Base-by-base conservation (phyloP, 1,139 yeast genomes). In the Yamadazyma friedrichii region DNA sequence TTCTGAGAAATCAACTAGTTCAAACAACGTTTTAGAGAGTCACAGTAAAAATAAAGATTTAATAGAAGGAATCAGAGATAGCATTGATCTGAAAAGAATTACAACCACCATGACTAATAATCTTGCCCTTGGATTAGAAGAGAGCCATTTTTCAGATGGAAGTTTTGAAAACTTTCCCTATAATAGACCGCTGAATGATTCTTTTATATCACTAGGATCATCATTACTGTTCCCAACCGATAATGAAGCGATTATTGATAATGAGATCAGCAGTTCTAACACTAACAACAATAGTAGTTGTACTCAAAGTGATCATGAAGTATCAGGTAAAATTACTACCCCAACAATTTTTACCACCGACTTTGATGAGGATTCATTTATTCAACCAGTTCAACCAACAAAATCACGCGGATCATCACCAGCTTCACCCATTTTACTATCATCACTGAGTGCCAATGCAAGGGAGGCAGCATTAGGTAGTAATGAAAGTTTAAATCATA, bases 1-100 rank as follows among this genome's bases (percentile, higher is more conserved):
- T 13, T 55, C 55, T 38, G 54, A 61, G 2, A 62, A 58, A 42
- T 35, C 57, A 3, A 49, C 49, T 13, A 41, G 52, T 12, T 36
- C 36, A 3, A 36, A 40, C 20, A 20, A 27, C 8, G 9, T 16
- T 10, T 15, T n/a, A 4, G 10, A 10, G 3, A 9, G 30, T 6
- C 2, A n/a, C 13, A 4, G 2, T 13, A 43, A 30, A 10, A 52
- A 46, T 24, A 16, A 43, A 8, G 26, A 49, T 4, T 41, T 49
- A 20, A 46, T 64, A 15, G 51, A 49, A 35, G 64, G 54, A 31
- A 55, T 64, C 30, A 48, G 67, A 42, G 63, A 59, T 25, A 54
- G 65, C 31, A 58, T 64, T 15, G 64, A 62, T 35, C 53, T 50
- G 58, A 58, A 59, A 41, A 42, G 59, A 25, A 45, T 56, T 4